phyloP scores from a whole-genome alignment of 176 grass and related monocot species.

The Echinochloa phyllopogon region DNA sequence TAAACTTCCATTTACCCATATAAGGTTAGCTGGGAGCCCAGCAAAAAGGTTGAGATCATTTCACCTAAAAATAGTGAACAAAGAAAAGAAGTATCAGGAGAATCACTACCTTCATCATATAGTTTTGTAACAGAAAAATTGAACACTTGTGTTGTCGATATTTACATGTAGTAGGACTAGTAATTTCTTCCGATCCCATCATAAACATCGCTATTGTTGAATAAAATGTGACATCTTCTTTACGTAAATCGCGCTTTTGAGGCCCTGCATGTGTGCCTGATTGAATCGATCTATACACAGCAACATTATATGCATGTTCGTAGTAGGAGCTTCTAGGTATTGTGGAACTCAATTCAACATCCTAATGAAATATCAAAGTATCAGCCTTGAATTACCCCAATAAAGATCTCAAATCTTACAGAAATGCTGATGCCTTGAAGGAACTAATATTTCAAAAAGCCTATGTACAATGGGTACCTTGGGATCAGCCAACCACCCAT shows the following conservation, averaged over 20 bases:
- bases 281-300: background rate
- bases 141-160: background rate
- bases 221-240: background rate
- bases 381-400: background rate
- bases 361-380: background rate
- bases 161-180: background rate
- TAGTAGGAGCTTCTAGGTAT: background rate
- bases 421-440: background rate
- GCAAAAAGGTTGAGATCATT: background rate
- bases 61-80: background rate
- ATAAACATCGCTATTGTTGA: background rate
- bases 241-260: background rate
- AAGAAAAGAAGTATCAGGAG: background rate
- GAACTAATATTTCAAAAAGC: background rate
- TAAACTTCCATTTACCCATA: background rate
- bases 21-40: background rate
- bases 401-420: background rate
- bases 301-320: background rate
- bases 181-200: background rate
- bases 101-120: background rate
- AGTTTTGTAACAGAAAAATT: background rate
- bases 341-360: background rate
- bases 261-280: too few relatives aligned
- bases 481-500: background rate
- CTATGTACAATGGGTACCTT: background rate